A percentile compares a stretch with the other conserved stretches of the same genome.
Evolutionary conservation across 768 basidiomycete species (phyloP).

Genomic region (Leccinum rimulosum): DNA sequence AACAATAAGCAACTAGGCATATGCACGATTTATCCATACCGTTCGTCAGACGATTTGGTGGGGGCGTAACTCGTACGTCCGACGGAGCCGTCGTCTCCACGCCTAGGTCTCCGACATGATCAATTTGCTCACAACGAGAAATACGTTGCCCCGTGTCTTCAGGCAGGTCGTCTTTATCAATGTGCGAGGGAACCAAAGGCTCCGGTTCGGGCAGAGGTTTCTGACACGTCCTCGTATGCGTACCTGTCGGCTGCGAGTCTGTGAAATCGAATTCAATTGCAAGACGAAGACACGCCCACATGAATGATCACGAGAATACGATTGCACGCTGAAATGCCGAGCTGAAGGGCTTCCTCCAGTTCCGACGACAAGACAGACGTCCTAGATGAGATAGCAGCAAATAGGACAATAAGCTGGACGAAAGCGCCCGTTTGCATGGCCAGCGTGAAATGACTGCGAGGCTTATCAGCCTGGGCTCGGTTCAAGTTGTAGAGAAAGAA

Average conservation of each 20-base stretch:
- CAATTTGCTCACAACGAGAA: constrained; percentile 1
- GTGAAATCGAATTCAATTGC: constrained; percentile 1
- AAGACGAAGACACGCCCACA: constrained; percentile 25
- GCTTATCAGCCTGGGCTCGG: not conserved
- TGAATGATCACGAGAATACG: constrained; percentile 30
- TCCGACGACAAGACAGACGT: constrained; percentile 46
- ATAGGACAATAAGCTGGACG: constrained; percentile 59
- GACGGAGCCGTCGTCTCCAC: not conserved
- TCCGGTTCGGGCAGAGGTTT: not conserved
- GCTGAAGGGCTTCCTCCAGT: constrained; percentile 39
- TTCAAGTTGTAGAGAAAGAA: not conserved
- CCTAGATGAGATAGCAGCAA: constrained; percentile 62
- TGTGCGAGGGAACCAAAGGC: not conserved
- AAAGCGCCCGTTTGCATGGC: constrained; percentile 75
- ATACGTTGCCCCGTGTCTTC: constrained; percentile 20
- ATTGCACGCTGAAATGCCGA: constrained; percentile 24
- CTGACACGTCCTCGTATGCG: not conserved
- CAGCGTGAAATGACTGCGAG: constrained; percentile 53
- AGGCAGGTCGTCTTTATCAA: not conserved
- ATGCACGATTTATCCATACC: constrained; percentile 4
- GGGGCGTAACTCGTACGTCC: not conserved
- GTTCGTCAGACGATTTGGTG: not conserved
- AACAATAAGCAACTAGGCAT: not conserved
- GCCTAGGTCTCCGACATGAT: not conserved
- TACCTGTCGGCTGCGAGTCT: constrained; percentile 17